Evolutionary conservation across 2,329 filamentous ascomycete genomes (phyloP).

Genomic region (Neurospora sp.): DNA sequence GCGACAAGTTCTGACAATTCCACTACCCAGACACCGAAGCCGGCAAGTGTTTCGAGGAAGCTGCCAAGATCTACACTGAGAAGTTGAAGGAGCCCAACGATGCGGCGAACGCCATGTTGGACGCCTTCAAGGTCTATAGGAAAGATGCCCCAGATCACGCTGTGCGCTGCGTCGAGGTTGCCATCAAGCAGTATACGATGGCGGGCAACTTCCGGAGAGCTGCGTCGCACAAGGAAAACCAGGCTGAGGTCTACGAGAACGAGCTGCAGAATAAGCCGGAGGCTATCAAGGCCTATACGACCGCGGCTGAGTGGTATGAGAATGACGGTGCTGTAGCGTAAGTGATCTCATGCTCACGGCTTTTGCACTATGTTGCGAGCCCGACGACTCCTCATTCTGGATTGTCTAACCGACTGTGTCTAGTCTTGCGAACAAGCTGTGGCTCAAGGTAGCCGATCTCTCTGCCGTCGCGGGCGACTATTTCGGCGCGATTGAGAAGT

Average conservation of each 20-base stretch:
- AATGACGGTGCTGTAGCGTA: constrained; percentile 75
- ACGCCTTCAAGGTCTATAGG: constrained; percentile 92
- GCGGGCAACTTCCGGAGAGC: constrained; percentile 89
- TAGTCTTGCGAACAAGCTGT: constrained; percentile 86
- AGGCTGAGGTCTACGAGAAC: constrained; percentile 77
- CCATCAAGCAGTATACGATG: constrained; percentile 76
- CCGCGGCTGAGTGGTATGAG: constrained; percentile 82
- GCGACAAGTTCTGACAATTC: not conserved
- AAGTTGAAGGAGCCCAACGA: constrained; percentile 88
- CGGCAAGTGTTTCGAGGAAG: constrained; percentile 75
- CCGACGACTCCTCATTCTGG: not conserved
- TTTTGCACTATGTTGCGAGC: not conserved
- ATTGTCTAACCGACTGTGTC: constrained; percentile 3
- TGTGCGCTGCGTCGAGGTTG: constrained; percentile 65
- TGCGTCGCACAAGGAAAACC: constrained; percentile 79
- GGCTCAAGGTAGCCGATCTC: constrained; percentile 83
- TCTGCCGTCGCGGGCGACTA: constrained; percentile 76
- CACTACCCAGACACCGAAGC: constrained; percentile 61
- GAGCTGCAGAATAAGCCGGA: constrained; percentile 69
- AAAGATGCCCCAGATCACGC: constrained; percentile 78
- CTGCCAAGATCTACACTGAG: constrained; percentile 67
- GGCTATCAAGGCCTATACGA: constrained; percentile 75
- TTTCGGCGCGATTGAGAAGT: constrained; percentile 69
- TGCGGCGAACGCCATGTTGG: constrained; percentile 75
- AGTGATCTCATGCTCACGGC: constrained; percentile 24